Percentiles rank a stretch among this genome's conserved stretches.
phyloP scores from a whole-genome alignment of 2,329 filamentous ascomycete species.

The Stenocarpella maydis region DNA sequence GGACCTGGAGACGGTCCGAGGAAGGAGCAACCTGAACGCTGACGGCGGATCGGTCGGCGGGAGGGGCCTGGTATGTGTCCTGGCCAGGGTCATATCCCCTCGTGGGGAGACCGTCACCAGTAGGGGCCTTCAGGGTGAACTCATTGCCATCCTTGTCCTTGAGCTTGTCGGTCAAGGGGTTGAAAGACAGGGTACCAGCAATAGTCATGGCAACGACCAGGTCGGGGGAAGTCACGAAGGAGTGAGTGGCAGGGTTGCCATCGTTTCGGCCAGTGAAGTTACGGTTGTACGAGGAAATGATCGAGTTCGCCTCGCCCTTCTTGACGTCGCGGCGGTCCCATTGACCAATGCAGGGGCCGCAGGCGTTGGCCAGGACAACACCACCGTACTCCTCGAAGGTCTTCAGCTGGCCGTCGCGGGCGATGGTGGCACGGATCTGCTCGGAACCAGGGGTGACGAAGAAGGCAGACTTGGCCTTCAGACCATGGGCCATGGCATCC shows the following conservation, averaged over 20 bases:
- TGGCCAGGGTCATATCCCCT: conserved; percentile 87
- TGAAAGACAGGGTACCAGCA: conserved; percentile 73
- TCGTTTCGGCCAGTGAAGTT: conserved; percentile 98
- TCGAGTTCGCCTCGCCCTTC: conserved; percentile 96
- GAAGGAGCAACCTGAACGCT: conserved; percentile 84
- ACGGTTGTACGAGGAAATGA: conserved; percentile 99
- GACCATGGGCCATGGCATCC: conserved; percentile 88
- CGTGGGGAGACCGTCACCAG: conserved; percentile 80
- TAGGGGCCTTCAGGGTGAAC: conserved; percentile 84
- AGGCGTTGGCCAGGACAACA: conserved; percentile 93
- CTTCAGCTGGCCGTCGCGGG: conserved; percentile 87
- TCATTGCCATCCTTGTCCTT: conserved; percentile 97
- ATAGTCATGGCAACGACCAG: conserved; percentile 53
- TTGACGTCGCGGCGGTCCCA: conserved; percentile 94
- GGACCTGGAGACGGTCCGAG: conserved; percentile 93
- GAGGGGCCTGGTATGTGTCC: conserved; percentile 96
- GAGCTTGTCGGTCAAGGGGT: conserved; percentile 89
- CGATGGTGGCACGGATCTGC: conserved; percentile 94
- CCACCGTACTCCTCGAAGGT: conserved; percentile 97
- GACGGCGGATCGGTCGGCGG: conserved; percentile 76
- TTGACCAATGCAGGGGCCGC: conserved; percentile 91
- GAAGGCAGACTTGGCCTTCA: conserved; percentile 94
- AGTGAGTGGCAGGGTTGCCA: conserved; percentile 54
- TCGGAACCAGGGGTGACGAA: conserved; percentile 96
- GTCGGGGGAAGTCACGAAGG: conserved; percentile 57